A percentile compares a stretch with the other conserved stretches of the same genome.
Conservation (phyloP, 1,284 basidiomycete species). For the Naganishia sp. region DNA sequence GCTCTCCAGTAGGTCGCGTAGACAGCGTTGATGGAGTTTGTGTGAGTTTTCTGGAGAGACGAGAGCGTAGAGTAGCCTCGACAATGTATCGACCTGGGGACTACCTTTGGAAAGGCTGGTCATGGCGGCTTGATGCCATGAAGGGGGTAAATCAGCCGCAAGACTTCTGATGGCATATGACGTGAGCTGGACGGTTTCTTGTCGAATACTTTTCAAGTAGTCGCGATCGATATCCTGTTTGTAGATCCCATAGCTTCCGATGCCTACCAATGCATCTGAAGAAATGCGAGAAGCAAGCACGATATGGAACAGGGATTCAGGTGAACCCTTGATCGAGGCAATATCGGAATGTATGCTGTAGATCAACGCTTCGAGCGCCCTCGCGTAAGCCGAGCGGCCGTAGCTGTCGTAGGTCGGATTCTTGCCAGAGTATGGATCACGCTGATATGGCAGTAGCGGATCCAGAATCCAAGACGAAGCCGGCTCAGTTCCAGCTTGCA, state of each 20-base stretch:
- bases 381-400: constrained; percentile 25
- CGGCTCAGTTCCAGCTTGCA: neutral
- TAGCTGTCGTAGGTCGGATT: constrained; percentile 6
- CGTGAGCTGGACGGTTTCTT: constrained; percentile 63
- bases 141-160: constrained; percentile 53
- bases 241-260: constrained; percentile 60
- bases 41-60: constrained; percentile 45
- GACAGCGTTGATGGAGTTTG: constrained; percentile 60
- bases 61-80: constrained; percentile 49
- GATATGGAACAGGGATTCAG: constrained; percentile 35
- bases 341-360: constrained; percentile 21
- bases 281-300: constrained; percentile 50
- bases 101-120: constrained; percentile 46
- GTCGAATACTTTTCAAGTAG: constrained; percentile 57
- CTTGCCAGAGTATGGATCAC: neutral
- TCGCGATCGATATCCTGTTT: constrained; percentile 50
- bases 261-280: constrained; percentile 58
- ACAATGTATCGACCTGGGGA: constrained; percentile 41
- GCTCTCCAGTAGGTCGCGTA: constrained; percentile 64
- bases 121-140: constrained; percentile 60
- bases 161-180: constrained; percentile 67
- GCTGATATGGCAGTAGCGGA: constrained; percentile 11
- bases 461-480: constrained; percentile 15
- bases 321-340: constrained; percentile 1
- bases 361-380: constrained; percentile 16